phyloP scores from a whole-genome alignment of 805 yeast species.

The Blastobotrys chiropterorum region DNA sequence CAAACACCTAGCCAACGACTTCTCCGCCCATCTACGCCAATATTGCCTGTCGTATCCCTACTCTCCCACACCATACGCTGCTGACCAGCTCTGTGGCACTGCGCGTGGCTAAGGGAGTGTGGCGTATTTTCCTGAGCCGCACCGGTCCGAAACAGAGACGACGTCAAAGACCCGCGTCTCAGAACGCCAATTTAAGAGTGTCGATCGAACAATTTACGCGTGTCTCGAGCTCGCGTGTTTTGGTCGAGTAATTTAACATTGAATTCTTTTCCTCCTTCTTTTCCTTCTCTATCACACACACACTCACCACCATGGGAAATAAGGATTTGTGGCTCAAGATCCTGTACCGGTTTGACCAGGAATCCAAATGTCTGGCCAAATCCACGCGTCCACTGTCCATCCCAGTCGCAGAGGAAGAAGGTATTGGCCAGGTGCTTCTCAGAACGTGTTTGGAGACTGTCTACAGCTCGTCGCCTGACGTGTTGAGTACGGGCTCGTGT shows the following conservation, averaged over 20 bases:
- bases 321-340: constrained; percentile 25
- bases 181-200: too few species aligned
- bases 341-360: constrained; percentile 32
- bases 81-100: too few species aligned
- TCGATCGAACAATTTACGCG: not conserved
- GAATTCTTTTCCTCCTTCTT: too few species aligned
- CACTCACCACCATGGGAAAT: not conserved
- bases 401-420: constrained; percentile 24
- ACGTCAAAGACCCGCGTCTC: too few species aligned
- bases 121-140: too few species aligned
- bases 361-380: constrained; percentile 32
- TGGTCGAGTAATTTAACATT: not conserved
- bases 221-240: not conserved
- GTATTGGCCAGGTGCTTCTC: constrained; percentile 4
- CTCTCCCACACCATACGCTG: too few species aligned
- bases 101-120: too few species aligned
- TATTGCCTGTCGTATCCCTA: too few species aligned
- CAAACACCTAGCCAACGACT: too few species aligned
- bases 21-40: too few species aligned
- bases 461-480: constrained; percentile 32
- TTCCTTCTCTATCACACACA: not conserved
- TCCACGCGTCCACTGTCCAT: constrained; percentile 13
- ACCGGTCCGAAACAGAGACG: too few species aligned
- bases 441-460: constrained; percentile 30
- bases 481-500: constrained; percentile 23